A percentile compares a stretch with the other conserved stretches of the same genome.
phyloP scores from a whole-genome alignment of 306 rosid species.

The Arachis hypogaea region DNA sequence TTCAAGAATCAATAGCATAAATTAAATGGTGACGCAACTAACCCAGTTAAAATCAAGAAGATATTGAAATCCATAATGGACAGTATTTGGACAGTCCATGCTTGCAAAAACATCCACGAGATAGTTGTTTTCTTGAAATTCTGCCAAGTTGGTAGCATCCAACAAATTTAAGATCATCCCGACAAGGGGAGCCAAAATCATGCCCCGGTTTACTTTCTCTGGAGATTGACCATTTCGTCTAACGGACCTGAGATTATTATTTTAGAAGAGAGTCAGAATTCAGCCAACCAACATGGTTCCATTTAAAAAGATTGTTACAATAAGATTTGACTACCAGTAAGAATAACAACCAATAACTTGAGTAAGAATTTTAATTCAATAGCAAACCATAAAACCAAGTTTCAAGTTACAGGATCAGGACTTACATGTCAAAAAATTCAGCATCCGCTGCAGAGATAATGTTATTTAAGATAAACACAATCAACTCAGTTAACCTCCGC shows the following conservation, averaged over 20 bases:
- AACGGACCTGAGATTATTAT: constrained; percentile 59
- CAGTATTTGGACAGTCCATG: constrained; percentile 85
- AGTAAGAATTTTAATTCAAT: neutral
- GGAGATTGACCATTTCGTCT: constrained; percentile 78
- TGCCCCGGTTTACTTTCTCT: constrained; percentile 87
- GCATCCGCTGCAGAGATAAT: constrained; percentile 81
- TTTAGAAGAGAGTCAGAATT: neutral
- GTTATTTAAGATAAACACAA: constrained; percentile 85
- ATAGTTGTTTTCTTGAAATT: constrained; percentile 64
- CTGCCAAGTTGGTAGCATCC: constrained; percentile 67
- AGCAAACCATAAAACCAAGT: constrained; percentile 5
- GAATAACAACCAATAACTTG: constrained; percentile 1
- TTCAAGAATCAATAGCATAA: constrained; percentile 18
- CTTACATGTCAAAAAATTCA: constrained; percentile 93
- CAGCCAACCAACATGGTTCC: constrained; percentile 19
- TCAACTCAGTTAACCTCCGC: constrained; percentile 86
- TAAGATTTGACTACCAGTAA: constrained; percentile 14
- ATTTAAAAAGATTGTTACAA: constrained; percentile 27
- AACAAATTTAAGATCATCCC: constrained; percentile 87
- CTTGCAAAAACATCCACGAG: constrained; percentile 83
- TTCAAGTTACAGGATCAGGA: constrained; percentile 30
- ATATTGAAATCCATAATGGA: constrained; percentile 81
- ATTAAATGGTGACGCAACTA: constrained; percentile 44
- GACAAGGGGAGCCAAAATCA: constrained; percentile 91
- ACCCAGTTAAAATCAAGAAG: constrained; percentile 94